phyloP scores from a whole-genome alignment of 1,284 basidiomycete species.

The Ustilago loliicola region DNA sequence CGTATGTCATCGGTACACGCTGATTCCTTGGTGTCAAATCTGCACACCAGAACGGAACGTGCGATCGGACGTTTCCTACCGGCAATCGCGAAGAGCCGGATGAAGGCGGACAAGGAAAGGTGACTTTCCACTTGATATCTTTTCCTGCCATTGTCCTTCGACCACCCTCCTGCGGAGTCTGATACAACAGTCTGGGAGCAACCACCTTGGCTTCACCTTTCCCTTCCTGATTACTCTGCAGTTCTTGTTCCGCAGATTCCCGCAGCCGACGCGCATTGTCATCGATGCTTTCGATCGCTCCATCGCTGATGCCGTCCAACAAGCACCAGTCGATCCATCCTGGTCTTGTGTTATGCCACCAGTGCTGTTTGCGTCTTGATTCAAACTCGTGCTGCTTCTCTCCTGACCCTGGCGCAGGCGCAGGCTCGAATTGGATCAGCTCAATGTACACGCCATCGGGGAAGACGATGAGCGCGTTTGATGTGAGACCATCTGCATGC shows the following conservation, averaged over 20 bases:
- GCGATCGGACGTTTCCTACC: conserved; percentile 26
- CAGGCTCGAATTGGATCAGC: conserved; percentile 52
- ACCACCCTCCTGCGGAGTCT: conserved; percentile 32
- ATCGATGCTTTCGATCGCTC: conserved; percentile 42
- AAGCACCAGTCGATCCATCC: conserved; percentile 64
- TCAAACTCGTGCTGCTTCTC: conserved; percentile 44
- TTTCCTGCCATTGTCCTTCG: conserved; percentile 44
- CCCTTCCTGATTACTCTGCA: conserved; percentile 6
- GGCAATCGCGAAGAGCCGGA: neutral
- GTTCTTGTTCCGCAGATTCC: conserved; percentile 19
- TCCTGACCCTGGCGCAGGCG: conserved; percentile 10
- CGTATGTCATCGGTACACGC: conserved; percentile 34
- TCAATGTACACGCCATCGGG: conserved; percentile 61
- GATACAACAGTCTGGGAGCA: conserved; percentile 35
- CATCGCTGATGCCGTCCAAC: conserved; percentile 40
- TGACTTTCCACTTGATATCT: conserved; percentile 54
- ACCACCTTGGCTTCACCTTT: conserved; percentile 7
- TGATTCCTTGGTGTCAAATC: conserved; percentile 48
- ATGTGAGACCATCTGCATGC: conserved; percentile 55
- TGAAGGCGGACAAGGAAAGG: conserved; percentile 38
- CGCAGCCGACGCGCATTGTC: conserved; percentile 32
- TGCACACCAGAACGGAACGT: conserved; percentile 57
- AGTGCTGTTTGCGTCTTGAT: conserved; percentile 38
- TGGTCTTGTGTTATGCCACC: conserved; percentile 48
- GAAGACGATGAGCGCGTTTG: conserved; percentile 57